These are phyloP conservation scores for Acer campestre DNA, from an alignment of 345 rosid genomes.

Conservation along the genomic window DNA sequence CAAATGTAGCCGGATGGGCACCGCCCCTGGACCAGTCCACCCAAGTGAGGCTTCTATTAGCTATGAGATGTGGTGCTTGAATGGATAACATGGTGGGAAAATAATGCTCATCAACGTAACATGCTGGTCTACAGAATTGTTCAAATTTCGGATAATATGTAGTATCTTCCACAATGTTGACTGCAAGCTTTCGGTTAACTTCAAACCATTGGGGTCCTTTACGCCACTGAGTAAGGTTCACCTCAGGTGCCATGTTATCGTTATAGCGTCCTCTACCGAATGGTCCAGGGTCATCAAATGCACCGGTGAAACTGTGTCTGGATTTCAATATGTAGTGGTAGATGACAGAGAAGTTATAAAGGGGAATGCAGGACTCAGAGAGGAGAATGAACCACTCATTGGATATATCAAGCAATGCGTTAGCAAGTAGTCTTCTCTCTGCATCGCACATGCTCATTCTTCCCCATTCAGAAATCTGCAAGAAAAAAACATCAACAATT, in stretches of 20 bases:
- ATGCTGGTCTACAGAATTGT: constrained; percentile 78
- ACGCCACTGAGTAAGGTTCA: constrained; percentile 74
- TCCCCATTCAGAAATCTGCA: constrained; percentile 93
- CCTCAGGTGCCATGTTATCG: constrained; percentile 75
- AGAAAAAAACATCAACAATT: constrained; percentile 1
- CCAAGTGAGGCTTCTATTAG: constrained; percentile 90
- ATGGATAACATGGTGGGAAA: constrained; percentile 95
- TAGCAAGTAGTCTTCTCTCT: constrained; percentile 87
- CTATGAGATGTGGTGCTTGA: constrained; percentile 55
- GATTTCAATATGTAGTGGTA: constrained; percentile 68
- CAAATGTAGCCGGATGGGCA: constrained; percentile 91
- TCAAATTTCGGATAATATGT: constrained; percentile 65
- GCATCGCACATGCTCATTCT: constrained; percentile 98
- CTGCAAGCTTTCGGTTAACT: constrained; percentile 71
- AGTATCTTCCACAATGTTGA: constrained; percentile 65
- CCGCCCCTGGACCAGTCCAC: constrained; percentile 99
- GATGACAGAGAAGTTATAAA: constrained; percentile 69
- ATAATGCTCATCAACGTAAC: constrained; percentile 95
- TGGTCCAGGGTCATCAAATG: constrained; percentile 89
- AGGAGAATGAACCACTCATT: constrained; percentile 89
- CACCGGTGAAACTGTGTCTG: constrained; percentile 75
- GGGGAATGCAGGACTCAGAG: constrained; percentile 95
- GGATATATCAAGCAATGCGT: constrained; percentile 84
- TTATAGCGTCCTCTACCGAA: constrained; percentile 87
- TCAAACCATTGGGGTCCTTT: constrained; percentile 99